Conservation (phyloP, 805 yeast genomes). For the Starmerella kuoi region DNA sequence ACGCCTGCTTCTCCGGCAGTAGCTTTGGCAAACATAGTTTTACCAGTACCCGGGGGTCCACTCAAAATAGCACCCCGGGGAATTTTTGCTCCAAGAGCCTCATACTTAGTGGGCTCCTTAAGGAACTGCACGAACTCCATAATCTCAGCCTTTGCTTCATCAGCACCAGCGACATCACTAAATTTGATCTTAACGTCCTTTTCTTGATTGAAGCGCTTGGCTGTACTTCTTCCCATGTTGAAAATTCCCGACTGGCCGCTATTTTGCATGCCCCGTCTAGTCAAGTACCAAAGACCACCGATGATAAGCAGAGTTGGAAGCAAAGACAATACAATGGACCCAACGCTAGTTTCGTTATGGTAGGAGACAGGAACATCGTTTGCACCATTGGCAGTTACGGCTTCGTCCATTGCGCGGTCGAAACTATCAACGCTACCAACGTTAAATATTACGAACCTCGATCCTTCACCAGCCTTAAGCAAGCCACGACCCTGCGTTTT, state of each 20-base stretch:
- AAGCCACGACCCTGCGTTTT: conserved; percentile 62
- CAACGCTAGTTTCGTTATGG: conserved; percentile 54
- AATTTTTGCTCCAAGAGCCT: conserved; percentile 86
- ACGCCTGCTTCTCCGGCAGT: conserved; percentile 99
- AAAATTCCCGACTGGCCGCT: conserved; percentile 66
- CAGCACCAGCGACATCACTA: conserved; percentile 93
- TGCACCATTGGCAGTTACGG: conserved; percentile 58
- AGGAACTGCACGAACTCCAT: conserved; percentile 95
- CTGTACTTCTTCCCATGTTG: conserved; percentile 79
- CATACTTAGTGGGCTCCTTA: conserved; percentile 82
- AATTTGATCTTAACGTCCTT: conserved; percentile 80
- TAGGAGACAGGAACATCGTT: conserved; percentile 71
- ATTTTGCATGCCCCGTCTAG: conserved; percentile 53
- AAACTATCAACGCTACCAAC: conserved; percentile 85
- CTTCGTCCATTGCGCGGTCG: conserved; percentile 63
- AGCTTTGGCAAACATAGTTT: conserved; percentile 90
- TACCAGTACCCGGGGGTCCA: conserved; percentile 99
- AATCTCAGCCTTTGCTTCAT: conserved; percentile 92
- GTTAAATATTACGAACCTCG: conserved; percentile 44
- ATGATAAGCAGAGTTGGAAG: conserved; percentile 81
- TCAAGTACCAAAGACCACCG: conserved; percentile 78
- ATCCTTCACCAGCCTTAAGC: conserved; percentile 35
- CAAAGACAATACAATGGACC: conserved; percentile 55
- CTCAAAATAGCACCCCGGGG: conserved; percentile 96
- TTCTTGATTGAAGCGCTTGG: conserved; percentile 82